Evolutionary conservation across 2,329 filamentous ascomycete species (phyloP).

Genomic region (Trichoderma arundinaceum): DNA sequence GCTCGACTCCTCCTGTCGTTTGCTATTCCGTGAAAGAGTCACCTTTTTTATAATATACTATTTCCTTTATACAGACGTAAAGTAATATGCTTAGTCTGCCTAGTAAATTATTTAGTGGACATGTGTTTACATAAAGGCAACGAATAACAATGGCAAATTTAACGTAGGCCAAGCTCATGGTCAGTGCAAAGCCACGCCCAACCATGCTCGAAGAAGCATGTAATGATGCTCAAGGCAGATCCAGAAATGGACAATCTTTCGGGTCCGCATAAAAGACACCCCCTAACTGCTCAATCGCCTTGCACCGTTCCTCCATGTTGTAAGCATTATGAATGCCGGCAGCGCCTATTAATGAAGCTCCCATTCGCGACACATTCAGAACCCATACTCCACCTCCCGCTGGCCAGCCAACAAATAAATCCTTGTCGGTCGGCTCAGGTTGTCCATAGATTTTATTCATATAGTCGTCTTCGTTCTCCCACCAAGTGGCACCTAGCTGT

Average conservation of each 20-base stretch:
- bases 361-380: not conserved
- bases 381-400: slow-evolving; percentile 15
- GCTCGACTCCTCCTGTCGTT: no score
- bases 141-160: no score
- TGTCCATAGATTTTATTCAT: not conserved
- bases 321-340: not conserved
- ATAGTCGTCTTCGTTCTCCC: not conserved
- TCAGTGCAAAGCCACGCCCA: no score
- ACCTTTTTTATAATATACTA: no score
- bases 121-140: no score
- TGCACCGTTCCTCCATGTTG: slow-evolving; percentile 10
- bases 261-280: not conserved
- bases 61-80: no score
- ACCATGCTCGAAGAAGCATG: no score
- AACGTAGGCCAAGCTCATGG: no score
- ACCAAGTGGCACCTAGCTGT: slow-evolving; percentile 14
- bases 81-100: no score
- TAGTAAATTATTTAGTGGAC: no score
- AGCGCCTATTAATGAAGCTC: not conserved
- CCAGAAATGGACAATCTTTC: not conserved
- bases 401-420: slow-evolving; percentile 7
- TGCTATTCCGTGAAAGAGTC: no score
- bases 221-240: not conserved
- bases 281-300: slow-evolving; percentile 8
- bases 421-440: not conserved